Evolutionary conservation across 2,329 filamentous ascomycete species (phyloP).

Genomic region (Beauveria australis): DNA sequence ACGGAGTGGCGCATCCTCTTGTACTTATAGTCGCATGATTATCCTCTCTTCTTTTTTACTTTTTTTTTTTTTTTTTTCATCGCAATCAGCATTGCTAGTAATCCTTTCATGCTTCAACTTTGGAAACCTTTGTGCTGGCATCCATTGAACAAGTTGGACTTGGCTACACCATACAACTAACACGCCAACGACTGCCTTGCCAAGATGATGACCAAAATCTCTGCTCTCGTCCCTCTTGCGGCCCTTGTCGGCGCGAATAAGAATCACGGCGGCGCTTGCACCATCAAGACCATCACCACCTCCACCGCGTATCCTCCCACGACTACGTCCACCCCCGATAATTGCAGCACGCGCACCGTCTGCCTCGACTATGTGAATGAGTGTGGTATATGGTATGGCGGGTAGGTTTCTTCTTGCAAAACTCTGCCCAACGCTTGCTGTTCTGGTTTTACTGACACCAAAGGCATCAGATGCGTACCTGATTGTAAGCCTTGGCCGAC

Average conservation of each 20-base stretch:
- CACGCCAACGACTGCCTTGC: too few relatives aligned
- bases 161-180: not conserved
- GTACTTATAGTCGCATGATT: not conserved
- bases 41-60: not conserved
- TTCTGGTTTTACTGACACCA: not conserved
- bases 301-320: not conserved
- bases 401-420: slow-evolving; percentile 13
- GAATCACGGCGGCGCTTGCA: slow-evolving; percentile 3
- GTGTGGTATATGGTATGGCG: slow-evolving; percentile 19
- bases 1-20: not conserved
- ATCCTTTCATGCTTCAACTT: too few relatives aligned
- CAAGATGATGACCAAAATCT: slow-evolving; percentile 1
- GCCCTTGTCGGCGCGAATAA: slow-evolving; percentile 9
- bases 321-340: slow-evolving; percentile 2
- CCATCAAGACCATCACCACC: slow-evolving; percentile 15
- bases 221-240: not conserved
- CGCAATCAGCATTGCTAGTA: not conserved
- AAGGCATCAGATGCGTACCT: slow-evolving; percentile 15
- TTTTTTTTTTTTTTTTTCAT: too few relatives aligned
- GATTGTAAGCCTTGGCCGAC: slow-evolving; percentile 17
- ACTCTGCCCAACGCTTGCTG: too few relatives aligned
- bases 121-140: too few relatives aligned
- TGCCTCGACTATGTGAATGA: slow-evolving; percentile 19
- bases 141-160: too few relatives aligned
- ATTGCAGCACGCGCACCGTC: slow-evolving; percentile 19